These are phyloP conservation scores for Rosa lucieae DNA, from an alignment of 306 rosid species.

Conservation along the genomic window DNA sequence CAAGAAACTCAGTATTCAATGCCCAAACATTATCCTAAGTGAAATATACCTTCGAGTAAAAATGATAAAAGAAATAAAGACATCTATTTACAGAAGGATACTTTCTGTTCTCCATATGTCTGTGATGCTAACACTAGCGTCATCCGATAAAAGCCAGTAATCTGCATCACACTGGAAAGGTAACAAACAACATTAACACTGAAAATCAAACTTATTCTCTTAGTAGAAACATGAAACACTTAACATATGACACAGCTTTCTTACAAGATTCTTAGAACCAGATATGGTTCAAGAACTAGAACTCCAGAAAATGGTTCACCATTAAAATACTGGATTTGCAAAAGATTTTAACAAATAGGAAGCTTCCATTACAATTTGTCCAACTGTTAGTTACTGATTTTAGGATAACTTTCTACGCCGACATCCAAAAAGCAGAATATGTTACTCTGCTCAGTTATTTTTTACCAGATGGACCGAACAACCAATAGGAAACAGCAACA, in stretches of 20 bases:
- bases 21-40: neutral
- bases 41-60: neutral
- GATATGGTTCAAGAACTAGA: neutral
- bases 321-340: neutral
- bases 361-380: neutral
- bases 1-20: conserved; percentile 38
- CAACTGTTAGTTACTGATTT: neutral
- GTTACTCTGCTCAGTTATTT: neutral
- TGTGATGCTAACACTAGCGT: conserved; percentile 81
- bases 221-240: neutral
- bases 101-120: conserved; percentile 94
- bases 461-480: conserved; percentile 3
- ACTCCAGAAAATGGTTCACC: neutral
- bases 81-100: conserved; percentile 42
- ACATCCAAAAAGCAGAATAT: conserved; percentile 8
- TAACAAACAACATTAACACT: conserved; percentile 10
- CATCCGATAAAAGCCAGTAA: conserved; percentile 95
- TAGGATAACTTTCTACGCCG: neutral
- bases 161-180: conserved; percentile 75
- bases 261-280: neutral
- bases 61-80: neutral
- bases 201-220: neutral
- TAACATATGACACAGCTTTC: neutral
- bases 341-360: neutral
- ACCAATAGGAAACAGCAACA: neutral